Base-by-base conservation (phyloP, 1,284 basidiomycete species). In the Melampsora larici-populina region DNA sequence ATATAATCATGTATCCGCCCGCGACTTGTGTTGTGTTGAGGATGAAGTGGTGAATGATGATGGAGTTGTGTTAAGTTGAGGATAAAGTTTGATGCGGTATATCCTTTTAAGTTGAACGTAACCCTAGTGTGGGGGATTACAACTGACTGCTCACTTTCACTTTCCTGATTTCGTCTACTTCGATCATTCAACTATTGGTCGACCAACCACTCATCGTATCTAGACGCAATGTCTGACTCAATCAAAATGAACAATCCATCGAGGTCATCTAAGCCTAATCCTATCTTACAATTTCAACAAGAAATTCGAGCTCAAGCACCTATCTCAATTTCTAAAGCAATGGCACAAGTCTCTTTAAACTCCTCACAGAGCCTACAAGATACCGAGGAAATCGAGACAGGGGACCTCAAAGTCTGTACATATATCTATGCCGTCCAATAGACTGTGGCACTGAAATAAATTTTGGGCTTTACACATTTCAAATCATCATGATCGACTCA, bases 291-390 rank as follows among this genome's bases (percentile, higher is more conserved):
- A 26, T 64, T 64, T 26, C 62, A 64, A 26, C 62, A 64, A 64
- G 62, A 64, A 18, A 64, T 64, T 18, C 7, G 62, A 64, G 62
- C 62, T 33, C 62, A 26, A 64, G 62, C n/a, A 64, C 31, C 24
- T 18, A 26, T 7, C 18, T 64, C 26, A 8, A 6, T 64, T 26
- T 64, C 51, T 21, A 55, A 55, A 55, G 51, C 21, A 55, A 21
- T 55, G 18, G 51, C 26, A 17, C 62, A 64, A 64, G 21, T 29
- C 62, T 64, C 62, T 55, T 26, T 64, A 26, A 29, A 18, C n/a
- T 26, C 62, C 29, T 29, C 62, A n/a, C 62, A 26, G 31, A 33
- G 6, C 31, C 36, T 36, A 36, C 36, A 36, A 9, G 21, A 18
- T 18, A 11, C 62, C 1, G 31, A 29, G 31, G 62, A 6, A 24